Percentiles rank a stretch among this genome's conserved stretches.
These are phyloP conservation scores for Ceratocystis eucalypticola DNA, from an alignment of 2,329 filamentous ascomycete genomes.

Conservation along the genomic window DNA sequence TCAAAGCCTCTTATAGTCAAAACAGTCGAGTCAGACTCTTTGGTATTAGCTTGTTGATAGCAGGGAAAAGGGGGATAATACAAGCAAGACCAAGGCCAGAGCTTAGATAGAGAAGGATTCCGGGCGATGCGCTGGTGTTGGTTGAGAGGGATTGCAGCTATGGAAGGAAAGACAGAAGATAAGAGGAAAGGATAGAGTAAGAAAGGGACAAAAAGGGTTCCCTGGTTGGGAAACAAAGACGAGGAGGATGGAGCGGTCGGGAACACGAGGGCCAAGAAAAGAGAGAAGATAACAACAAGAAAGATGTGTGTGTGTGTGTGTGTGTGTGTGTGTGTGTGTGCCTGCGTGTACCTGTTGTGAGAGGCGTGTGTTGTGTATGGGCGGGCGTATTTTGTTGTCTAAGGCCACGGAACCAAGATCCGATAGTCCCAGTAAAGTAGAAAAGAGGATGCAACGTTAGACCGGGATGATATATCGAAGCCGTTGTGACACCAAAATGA, in stretches of 20 bases:
- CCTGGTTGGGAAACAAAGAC: background rate
- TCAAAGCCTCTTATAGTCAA: background rate
- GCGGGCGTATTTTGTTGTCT: background rate
- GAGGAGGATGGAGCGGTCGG: background rate
- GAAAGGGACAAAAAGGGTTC: background rate
- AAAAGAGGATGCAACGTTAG: slow-evolving; percentile 1
- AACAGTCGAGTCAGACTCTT: background rate
- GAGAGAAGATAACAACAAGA: background rate
- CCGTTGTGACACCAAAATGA: background rate
- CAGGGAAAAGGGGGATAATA: background rate
- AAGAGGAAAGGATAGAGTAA: background rate
- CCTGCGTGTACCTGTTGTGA: background rate
- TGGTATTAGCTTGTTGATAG: background rate
- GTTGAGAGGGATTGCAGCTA: background rate
- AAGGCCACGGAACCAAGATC: background rate
- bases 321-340: background rate
- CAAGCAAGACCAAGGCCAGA: background rate
- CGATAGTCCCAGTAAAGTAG: background rate
- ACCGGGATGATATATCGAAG: background rate
- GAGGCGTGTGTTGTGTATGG: background rate
- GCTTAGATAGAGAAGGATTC: background rate
- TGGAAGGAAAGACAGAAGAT: background rate
- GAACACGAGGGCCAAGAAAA: background rate
- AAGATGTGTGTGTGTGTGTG: background rate
- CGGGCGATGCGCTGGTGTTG: background rate